A percentile compares a stretch with the other conserved stretches of the same genome.
These are phyloP conservation scores for Osmanthus fragrans DNA, from an alignment of 257 asterid genomes.

Conservation along the genomic window DNA sequence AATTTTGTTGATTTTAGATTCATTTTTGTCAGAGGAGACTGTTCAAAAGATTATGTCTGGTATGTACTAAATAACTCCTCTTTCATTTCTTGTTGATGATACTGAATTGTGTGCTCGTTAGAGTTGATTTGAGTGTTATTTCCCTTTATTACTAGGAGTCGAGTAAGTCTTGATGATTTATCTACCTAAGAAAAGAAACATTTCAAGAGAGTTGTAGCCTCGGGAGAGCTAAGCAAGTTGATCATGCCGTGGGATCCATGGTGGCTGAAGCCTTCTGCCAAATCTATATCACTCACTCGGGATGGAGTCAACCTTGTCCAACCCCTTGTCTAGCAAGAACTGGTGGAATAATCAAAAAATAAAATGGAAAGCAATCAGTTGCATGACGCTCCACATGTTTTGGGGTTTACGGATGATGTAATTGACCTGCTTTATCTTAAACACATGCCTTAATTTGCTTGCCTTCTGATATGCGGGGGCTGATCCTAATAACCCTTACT, in stretches of 20 bases:
- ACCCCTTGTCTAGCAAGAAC: slow-evolving; percentile 38
- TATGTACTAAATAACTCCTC: slow-evolving; percentile 24
- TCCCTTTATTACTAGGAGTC: slow-evolving; percentile 41
- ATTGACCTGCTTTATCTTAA: slow-evolving; percentile 56
- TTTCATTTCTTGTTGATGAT: background rate
- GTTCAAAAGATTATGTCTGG: slow-evolving; percentile 71
- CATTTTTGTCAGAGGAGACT: too few relatives aligned
- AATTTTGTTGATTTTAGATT: slow-evolving; percentile 36
- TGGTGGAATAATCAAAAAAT: slow-evolving; percentile 22
- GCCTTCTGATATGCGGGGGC: slow-evolving; percentile 66
- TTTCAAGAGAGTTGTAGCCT: slow-evolving; percentile 68
- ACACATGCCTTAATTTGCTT: slow-evolving; percentile 59
- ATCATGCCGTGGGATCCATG: slow-evolving; percentile 93
- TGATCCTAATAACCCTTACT: slow-evolving; percentile 27
- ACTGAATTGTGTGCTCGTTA: background rate
- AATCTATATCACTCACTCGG: slow-evolving; percentile 49
- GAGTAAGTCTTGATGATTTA: slow-evolving; percentile 58
- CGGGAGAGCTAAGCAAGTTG: slow-evolving; percentile 85
- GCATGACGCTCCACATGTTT: slow-evolving; percentile 58
- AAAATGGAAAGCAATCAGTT: slow-evolving; percentile 29
- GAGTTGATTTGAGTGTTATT: slow-evolving; percentile 7
- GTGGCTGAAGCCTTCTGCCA: slow-evolving; percentile 80
- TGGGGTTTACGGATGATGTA: slow-evolving; percentile 54
- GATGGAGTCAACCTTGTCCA: slow-evolving; percentile 63
- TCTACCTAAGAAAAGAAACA: slow-evolving; percentile 58